phyloP scores from a whole-genome alignment of 75 land plant species.

The Sequoia sempervirens region DNA sequence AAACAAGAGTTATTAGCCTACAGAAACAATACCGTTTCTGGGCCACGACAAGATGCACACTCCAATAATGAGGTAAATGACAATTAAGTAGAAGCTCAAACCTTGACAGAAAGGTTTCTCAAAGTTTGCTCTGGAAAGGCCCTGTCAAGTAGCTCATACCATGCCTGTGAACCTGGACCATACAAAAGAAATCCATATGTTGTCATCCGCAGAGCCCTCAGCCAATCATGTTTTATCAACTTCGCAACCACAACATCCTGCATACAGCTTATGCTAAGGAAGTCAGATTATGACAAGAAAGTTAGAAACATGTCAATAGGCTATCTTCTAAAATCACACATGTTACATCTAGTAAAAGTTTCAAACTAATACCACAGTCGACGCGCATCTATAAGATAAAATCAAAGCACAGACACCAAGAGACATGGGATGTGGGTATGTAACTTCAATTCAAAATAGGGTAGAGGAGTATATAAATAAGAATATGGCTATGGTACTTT shows the following conservation, averaged over 20 bases:
- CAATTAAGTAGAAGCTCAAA: constrained; percentile 6
- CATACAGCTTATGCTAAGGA: neutral
- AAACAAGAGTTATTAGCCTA: neutral
- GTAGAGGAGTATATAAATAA: neutral
- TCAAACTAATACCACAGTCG: neutral
- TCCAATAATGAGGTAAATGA: neutral
- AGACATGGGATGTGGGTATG: neutral
- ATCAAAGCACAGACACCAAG: neutral
- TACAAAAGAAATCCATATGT: constrained; percentile 81
- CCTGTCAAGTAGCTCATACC: constrained; percentile 72
- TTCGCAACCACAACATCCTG: constrained; percentile 23
- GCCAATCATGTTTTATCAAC: constrained; percentile 62
- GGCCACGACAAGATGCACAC: no score
- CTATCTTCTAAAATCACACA: neutral
- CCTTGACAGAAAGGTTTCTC: constrained; percentile 49
- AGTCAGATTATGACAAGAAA: constrained; percentile 5
- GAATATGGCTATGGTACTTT: neutral
- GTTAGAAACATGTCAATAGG: neutral
- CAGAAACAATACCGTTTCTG: neutral
- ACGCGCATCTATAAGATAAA: neutral
- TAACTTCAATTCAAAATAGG: neutral
- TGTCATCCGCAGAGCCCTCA: constrained; percentile 74
- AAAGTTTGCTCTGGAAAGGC: constrained; percentile 31
- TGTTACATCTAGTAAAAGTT: neutral
- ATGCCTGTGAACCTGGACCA: constrained; percentile 79